These are phyloP conservation scores for Ambispora gerdemannii DNA, from an alignment of 192 early-diverging fungal species.

Conservation along the genomic window DNA sequence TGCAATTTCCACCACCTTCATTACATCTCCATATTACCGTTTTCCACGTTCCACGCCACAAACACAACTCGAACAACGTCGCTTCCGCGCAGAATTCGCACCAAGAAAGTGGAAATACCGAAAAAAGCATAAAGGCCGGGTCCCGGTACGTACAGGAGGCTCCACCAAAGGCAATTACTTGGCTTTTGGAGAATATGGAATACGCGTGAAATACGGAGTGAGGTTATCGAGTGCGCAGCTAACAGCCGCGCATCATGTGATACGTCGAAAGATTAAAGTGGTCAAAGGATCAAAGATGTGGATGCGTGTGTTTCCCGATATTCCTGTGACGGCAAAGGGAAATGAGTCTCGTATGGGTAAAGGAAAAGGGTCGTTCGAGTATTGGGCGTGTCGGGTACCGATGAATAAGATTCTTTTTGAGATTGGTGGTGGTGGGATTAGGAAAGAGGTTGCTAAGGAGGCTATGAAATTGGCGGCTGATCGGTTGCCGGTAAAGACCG, in stretches of 20 bases:
- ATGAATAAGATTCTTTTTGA: slow-evolving; percentile 90
- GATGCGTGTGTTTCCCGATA: slow-evolving; percentile 87
- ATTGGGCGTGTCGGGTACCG: slow-evolving; percentile 87
- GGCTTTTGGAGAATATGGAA: slow-evolving; percentile 87
- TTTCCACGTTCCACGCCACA: no score
- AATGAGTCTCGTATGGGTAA: slow-evolving; percentile 96
- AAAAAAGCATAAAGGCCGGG: slow-evolving; percentile 87
- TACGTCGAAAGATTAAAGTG: slow-evolving; percentile 77
- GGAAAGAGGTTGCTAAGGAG: slow-evolving; percentile 78
- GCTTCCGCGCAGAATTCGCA: slow-evolving; percentile 65
- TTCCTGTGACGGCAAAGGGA: slow-evolving; percentile 89
- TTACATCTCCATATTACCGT: no score
- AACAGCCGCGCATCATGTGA: slow-evolving; percentile 66
- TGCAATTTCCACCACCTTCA: no score
- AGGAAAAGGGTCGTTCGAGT: slow-evolving; percentile 93
- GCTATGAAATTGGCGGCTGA: slow-evolving; percentile 63
- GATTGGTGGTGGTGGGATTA: slow-evolving; percentile 70
- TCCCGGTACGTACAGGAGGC: slow-evolving; percentile 75
- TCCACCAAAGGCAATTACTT: slow-evolving; percentile 86
- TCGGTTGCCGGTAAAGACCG: slow-evolving; percentile 65
- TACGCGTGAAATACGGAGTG: slow-evolving; percentile 81
- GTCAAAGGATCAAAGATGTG: slow-evolving; percentile 85
- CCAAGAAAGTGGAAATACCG: slow-evolving; percentile 72
- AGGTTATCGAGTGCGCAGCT: slow-evolving; percentile 81
- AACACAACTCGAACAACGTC: slow-evolving; percentile 44